Evolutionary conservation across 1,284 basidiomycete species (phyloP), one percentile per base, ranked within the genome.

Genomic region (Ceratobasidium sp.): DNA sequence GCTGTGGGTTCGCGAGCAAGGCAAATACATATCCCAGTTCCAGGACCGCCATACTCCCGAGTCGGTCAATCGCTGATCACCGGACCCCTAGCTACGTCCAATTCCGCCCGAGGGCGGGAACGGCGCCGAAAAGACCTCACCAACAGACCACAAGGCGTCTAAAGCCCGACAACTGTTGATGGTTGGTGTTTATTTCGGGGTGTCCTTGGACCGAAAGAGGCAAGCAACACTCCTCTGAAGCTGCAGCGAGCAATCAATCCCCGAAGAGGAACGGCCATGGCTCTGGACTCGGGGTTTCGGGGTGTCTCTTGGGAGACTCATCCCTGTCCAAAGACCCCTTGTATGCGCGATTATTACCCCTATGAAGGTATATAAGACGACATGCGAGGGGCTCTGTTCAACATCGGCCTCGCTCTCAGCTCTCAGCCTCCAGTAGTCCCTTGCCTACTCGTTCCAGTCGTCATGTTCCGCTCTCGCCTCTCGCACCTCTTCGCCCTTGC

Each of bases 401-500:
- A 45, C 50, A 67, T 67, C 52, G 50, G 31, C 50, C 50, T 27
- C 35, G 40, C 15, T 50, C 17, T 43, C 27, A 50, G 20, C 22
- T 40, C 27, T 32, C 53, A 47, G 17, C 38, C 20, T 40, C 27
- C 12, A 25, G 7, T 2, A 3, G 12, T 34, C 17, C 31, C 34
- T 34, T 32, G 7, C 58, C n/a, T n/a, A n/a, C n/a, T 64, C n/a
- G 20, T 35, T n/a, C 47, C 27, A 12, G 29, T 32, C 49, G 47
- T 15, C 43, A 68, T 68, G 65, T 29, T 62, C 55, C 67, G 8
- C 47, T 55, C 67, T 65, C 17, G 15, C 22, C 22, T 68, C 56
- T 12, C 64, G 43, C 69, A 32, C 40, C 49, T 70, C 38, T 20
- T 70, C 38, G 55, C 64, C 22, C n/a, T 68, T 13, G 42, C 20